Percentiles rank a stretch among this genome's conserved stretches.
Evolutionary conservation across 306 rosid genomes (phyloP).

Genomic region (Bauhinia variegata): DNA sequence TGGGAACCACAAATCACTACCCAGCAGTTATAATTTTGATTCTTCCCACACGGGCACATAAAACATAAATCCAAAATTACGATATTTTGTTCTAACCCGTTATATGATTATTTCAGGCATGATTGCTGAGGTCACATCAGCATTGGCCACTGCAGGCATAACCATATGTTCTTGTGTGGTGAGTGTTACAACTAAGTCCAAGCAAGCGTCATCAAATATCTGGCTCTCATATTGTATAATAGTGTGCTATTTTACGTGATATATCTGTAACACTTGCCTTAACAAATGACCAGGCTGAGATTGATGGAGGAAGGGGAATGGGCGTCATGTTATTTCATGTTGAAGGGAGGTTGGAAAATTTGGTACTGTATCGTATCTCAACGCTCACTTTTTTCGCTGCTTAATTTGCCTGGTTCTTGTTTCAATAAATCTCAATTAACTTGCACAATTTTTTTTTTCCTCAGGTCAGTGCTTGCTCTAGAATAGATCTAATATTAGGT

Average conservation of each 20-base stretch:
- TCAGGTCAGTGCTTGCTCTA: conserved; percentile 73
- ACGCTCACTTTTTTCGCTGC: conserved; percentile 22
- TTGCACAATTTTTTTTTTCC: conserved; percentile 27
- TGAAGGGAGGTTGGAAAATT: conserved; percentile 70
- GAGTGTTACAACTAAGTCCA: conserved; percentile 54
- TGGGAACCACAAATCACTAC: no score
- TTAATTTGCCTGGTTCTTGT: conserved; percentile 3
- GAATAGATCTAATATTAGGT: conserved; percentile 69
- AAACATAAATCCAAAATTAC: no score
- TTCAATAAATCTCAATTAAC: conserved; percentile 29
- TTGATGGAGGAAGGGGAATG: conserved; percentile 90
- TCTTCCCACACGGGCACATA: no score
- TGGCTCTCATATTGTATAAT: conserved; percentile 19
- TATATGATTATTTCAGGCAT: conserved; percentile 68
- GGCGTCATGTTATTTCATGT: conserved; percentile 88
- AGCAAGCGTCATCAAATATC: conserved; percentile 28
- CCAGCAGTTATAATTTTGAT: no score
- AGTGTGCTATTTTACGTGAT: conserved; percentile 28
- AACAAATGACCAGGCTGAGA: conserved; percentile 86
- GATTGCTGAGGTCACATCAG: conserved; percentile 88
- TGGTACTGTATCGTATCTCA: conserved; percentile 60
- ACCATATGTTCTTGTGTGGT: conserved; percentile 91
- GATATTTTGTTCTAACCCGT: conserved; percentile 13
- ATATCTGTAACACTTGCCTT: conserved; percentile 31
- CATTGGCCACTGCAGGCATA: conserved; percentile 79